phyloP scores from a whole-genome alignment of 805 yeast species.

The Myxozyma neglecta region DNA sequence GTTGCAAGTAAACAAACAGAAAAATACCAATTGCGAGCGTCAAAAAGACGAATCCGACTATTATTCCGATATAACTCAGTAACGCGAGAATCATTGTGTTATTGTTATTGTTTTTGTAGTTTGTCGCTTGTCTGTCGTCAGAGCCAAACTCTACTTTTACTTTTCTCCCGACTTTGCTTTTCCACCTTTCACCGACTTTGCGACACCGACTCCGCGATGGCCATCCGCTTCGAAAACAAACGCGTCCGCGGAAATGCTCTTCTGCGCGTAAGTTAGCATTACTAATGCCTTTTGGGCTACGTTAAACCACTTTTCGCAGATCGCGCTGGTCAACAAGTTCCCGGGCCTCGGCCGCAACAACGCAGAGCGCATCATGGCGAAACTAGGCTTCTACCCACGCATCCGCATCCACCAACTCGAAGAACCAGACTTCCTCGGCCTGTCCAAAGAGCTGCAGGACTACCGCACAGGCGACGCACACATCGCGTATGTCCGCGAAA shows the following conservation, averaged over 20 bases:
- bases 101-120: background rate
- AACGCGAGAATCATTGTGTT: constrained; percentile 55
- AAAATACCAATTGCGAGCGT: constrained; percentile 50
- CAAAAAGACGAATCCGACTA: constrained; percentile 60
- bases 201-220: background rate
- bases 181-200: too few relatives aligned
- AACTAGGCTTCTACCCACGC: constrained; percentile 84
- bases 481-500: constrained; percentile 64
- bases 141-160: background rate
- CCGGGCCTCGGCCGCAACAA: constrained; percentile 81
- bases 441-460: constrained; percentile 83
- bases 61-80: constrained; percentile 60
- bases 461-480: constrained; percentile 81
- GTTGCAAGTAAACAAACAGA: background rate
- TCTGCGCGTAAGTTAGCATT: too few relatives aligned
- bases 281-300: too few relatives aligned
- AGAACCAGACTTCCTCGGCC: constrained; percentile 81
- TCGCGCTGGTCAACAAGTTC: constrained; percentile 75
- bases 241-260: constrained; percentile 33
- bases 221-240: constrained; percentile 30
- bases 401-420: constrained; percentile 92
- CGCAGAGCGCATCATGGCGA: constrained; percentile 77
- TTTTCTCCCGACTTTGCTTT: background rate
- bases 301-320: too few relatives aligned
- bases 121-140: too few relatives aligned